A percentile compares a stretch with the other conserved stretches of the same genome.
These are phyloP conservation scores for Chrysosporium keratinophilum DNA, from an alignment of 2,329 filamentous ascomycete genomes.

Conservation along the genomic window DNA sequence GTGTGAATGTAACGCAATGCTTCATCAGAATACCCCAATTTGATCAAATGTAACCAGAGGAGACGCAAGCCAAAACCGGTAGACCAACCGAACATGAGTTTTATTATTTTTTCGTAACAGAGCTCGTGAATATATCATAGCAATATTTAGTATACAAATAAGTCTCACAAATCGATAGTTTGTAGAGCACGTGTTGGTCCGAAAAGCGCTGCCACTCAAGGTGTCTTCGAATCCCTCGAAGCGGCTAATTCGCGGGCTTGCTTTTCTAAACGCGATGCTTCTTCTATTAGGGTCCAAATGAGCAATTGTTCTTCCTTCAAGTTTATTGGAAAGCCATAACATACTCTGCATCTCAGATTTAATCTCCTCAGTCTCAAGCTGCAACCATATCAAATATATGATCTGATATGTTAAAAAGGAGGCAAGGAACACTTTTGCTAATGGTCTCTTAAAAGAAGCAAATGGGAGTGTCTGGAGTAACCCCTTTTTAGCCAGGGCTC, in stretches of 20 bases:
- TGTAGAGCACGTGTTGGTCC: neutral
- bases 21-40: neutral
- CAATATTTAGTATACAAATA: neutral
- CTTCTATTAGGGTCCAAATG: constrained; percentile 5
- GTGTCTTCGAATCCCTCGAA: constrained; percentile 21
- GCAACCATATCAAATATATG: constrained; percentile 40
- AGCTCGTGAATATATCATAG: neutral
- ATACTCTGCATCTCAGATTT: constrained; percentile 35
- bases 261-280: constrained; percentile 12
- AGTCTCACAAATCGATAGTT: too few relatives aligned
- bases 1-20: neutral
- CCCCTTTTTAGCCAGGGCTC: neutral
- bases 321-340: constrained; percentile 11
- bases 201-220: neutral
- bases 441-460: constrained; percentile 33
- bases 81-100: neutral
- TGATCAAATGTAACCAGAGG: neutral
- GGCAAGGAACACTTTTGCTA: constrained; percentile 40
- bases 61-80: neutral
- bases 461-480: constrained; percentile 21
- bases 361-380: constrained; percentile 38
- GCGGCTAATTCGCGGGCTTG: constrained; percentile 17
- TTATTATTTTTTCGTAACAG: neutral
- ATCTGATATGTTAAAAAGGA: constrained; percentile 42
- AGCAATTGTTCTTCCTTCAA: neutral